A percentile compares a stretch with the other conserved stretches of the same genome.
Conservation (phyloP, 495 filamentous ascomycete species). For the Xylaria flabelliformis region DNA sequence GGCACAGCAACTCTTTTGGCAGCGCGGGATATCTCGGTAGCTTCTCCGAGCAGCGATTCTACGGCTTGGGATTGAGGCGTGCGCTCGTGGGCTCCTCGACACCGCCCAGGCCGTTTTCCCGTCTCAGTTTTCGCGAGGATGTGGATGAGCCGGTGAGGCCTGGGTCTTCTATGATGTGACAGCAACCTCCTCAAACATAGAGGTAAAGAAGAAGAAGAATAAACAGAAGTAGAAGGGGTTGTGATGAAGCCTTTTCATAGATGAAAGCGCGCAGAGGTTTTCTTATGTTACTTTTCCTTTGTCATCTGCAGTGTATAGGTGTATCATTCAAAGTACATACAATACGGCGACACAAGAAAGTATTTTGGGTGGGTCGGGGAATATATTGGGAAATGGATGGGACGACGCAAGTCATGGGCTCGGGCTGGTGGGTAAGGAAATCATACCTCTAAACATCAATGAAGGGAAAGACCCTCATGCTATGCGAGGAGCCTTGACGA, state of each 20-base stretch:
- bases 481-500: background rate
- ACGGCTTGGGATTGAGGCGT: slow-evolving; percentile 43
- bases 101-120: slow-evolving; percentile 17
- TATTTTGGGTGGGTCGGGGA: background rate
- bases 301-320: background rate
- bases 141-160: background rate
- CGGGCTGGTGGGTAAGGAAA: background rate
- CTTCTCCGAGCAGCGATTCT: slow-evolving; percentile 43
- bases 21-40: slow-evolving; percentile 50
- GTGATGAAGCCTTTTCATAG: background rate
- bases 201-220: background rate
- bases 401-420: background rate
- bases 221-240: background rate
- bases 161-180: background rate
- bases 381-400: background rate
- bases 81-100: slow-evolving; percentile 35
- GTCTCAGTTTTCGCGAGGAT: background rate
- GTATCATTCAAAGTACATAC: background rate
- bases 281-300: background rate
- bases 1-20: slow-evolving; percentile 35
- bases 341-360: background rate
- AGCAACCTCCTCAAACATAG: background rate
- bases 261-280: background rate
- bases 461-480: background rate
- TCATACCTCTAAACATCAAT: background rate